phyloP scores from a whole-genome alignment of 202 grass and related monocot genomes.

The Panicum virgatum region DNA sequence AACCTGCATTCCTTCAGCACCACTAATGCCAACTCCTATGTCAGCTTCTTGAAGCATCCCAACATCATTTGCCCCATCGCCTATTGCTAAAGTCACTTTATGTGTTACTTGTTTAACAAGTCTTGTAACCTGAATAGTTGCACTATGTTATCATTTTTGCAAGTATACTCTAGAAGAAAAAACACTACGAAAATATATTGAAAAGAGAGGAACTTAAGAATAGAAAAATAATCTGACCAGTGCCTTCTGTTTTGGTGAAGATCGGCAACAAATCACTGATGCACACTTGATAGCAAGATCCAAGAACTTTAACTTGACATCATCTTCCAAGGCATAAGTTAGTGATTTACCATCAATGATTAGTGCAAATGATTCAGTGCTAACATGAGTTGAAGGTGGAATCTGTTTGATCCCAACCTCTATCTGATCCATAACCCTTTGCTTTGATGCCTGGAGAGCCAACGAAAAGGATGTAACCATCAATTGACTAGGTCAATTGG shows the following conservation, averaged over 20 bases:
- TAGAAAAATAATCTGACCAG: constrained; percentile 57
- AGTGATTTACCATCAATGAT: constrained; percentile 98
- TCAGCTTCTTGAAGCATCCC: constrained; percentile 99
- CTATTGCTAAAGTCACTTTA: constrained; percentile 93
- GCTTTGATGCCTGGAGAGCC: constrained; percentile 75
- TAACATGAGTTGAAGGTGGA: constrained; percentile 37
- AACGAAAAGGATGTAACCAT: constrained; percentile 40
- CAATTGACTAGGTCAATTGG: background rate
- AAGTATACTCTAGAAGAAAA: constrained; percentile 9
- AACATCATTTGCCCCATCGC: constrained; percentile 98
- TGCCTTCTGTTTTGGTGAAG: constrained; percentile 98
- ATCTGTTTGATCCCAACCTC: constrained; percentile 67
- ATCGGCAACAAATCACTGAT: constrained; percentile 97
- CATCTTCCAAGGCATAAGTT: constrained; percentile 92
- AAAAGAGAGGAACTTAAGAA: constrained; percentile 17
- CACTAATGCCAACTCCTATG: constrained; percentile 95
- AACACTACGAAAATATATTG: background rate
- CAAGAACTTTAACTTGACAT: constrained; percentile 72
- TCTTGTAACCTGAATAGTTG: constrained; percentile 71
- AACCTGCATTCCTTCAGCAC: constrained; percentile 99
- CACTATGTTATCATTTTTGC: constrained; percentile 14
- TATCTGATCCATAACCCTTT: constrained; percentile 76
- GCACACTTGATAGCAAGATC: constrained; percentile 86
- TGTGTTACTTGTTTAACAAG: constrained; percentile 78
- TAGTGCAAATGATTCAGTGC: constrained; percentile 70